A percentile compares a stretch with the other conserved stretches of the same genome.
phyloP scores from a whole-genome alignment of 2,329 filamentous ascomycete species.

The Alternaria sp. region DNA sequence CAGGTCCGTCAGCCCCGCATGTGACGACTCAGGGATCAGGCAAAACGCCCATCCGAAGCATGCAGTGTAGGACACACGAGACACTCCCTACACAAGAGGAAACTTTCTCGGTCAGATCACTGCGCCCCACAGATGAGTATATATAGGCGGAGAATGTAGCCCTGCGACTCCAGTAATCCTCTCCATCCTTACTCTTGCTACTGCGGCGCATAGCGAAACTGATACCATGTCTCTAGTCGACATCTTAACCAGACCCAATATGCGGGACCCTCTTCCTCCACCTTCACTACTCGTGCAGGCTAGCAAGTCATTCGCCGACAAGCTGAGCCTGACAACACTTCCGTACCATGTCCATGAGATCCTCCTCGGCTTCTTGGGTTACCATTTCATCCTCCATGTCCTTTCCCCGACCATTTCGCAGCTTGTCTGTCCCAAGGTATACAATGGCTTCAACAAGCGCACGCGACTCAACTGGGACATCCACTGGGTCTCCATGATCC shows the following conservation, averaged over 20 bases:
- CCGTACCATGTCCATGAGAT: slow-evolving; percentile 82
- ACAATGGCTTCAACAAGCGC: slow-evolving; percentile 67
- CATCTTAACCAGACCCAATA: slow-evolving; percentile 51
- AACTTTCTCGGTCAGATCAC: slow-evolving; percentile 7
- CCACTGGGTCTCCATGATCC: slow-evolving; percentile 83
- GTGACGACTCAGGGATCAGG: slow-evolving; percentile 19
- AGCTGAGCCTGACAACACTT: slow-evolving; percentile 70
- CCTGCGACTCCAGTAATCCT: slow-evolving; percentile 9
- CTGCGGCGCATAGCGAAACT: slow-evolving; percentile 14
- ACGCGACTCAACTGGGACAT: slow-evolving; percentile 84
- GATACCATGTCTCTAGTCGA: slow-evolving; percentile 31
- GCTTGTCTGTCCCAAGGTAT: slow-evolving; percentile 68
- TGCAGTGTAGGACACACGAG: slow-evolving; percentile 14
- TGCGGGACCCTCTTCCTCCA: slow-evolving; percentile 76
- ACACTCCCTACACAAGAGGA: slow-evolving; percentile 11
- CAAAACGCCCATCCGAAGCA: slow-evolving; percentile 21
- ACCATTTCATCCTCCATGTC: slow-evolving; percentile 72
- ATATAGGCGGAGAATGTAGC: slow-evolving; percentile 20
- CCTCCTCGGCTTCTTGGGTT: slow-evolving; percentile 70
- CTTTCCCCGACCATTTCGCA: slow-evolving; percentile 74
- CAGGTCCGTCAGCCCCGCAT: slow-evolving; percentile 21
- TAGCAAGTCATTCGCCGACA: slow-evolving; percentile 71
- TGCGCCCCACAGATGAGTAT: slow-evolving; percentile 5
- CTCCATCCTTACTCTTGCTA: background rate
- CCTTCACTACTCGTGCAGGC: slow-evolving; percentile 65